These are phyloP conservation scores for Acanthamoeba quina DNA, from an alignment of 208 protist genomes.

Conservation along the genomic window DNA sequence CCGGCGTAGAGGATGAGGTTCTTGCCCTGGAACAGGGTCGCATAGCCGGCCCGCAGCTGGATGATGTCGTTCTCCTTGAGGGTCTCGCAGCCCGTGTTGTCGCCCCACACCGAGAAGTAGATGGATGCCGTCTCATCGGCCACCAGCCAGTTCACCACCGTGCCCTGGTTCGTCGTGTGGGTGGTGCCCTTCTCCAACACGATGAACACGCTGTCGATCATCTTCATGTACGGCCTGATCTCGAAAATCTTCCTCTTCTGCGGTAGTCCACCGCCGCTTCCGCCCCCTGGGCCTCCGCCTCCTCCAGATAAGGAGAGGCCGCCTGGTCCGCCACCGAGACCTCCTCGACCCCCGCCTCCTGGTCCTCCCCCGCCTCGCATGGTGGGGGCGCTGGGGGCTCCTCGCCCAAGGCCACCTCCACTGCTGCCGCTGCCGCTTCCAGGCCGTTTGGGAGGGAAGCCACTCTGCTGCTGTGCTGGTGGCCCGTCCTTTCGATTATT, in stretches of 20 bases:
- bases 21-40: conserved; percentile 70
- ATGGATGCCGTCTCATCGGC: conserved; percentile 68
- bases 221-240: conserved; percentile 71
- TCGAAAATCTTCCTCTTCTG: conserved; percentile 65
- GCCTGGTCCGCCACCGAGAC: background rate
- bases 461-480: background rate
- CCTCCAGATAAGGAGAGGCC: background rate
- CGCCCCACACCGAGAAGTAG: conserved; percentile 72
- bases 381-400: background rate
- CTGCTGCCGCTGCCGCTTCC: background rate
- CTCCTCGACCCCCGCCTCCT: background rate
- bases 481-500: conserved; percentile 23
- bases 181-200: conserved; percentile 72
- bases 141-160: conserved; percentile 69
- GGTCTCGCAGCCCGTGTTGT: conserved; percentile 69
- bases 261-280: background rate
- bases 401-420: background rate
- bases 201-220: conserved; percentile 71
- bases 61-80: conserved; percentile 72
- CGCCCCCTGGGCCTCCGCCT: background rate
- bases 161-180: conserved; percentile 54
- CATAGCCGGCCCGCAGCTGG: conserved; percentile 46
- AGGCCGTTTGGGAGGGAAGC: background rate
- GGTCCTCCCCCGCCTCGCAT: background rate
- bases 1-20: conserved; percentile 67